Evolutionary conservation across 2,329 filamentous ascomycete genomes (phyloP).

Genomic region (Trichoderma sp.): DNA sequence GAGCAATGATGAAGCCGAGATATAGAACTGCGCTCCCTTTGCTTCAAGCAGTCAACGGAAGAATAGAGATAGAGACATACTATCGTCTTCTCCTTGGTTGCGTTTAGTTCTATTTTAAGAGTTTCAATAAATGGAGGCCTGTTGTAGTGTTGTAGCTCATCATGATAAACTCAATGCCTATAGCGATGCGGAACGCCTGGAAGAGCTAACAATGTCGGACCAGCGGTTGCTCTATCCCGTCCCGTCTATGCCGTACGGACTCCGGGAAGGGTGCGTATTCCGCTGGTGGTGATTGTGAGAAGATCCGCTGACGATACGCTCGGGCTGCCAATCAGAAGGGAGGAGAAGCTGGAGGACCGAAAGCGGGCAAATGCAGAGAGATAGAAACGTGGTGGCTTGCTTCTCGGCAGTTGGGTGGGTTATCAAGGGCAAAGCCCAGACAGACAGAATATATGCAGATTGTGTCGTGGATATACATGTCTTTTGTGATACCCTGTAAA

Average conservation of each 20-base stretch:
- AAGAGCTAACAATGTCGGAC: background rate
- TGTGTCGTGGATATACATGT: background rate
- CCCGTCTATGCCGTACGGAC: background rate
- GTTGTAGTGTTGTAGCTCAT: background rate
- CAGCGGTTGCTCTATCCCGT: background rate
- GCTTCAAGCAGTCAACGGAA: background rate
- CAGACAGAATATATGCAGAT: background rate
- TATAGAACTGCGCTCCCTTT: background rate
- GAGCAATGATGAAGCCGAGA: background rate
- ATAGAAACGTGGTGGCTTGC: background rate
- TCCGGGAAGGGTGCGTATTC: slow-evolving; percentile 10
- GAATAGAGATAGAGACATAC: background rate
- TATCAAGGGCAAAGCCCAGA: background rate
- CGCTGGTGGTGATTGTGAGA: background rate
- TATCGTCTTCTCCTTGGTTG: background rate
- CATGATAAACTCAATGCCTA: background rate
- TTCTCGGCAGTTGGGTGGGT: background rate
- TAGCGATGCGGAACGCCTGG: background rate
- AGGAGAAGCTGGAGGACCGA: background rate
- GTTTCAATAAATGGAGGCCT: background rate
- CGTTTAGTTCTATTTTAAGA: background rate
- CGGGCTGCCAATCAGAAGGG: background rate
- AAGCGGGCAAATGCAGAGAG: background rate
- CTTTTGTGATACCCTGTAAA: background rate
- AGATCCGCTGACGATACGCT: background rate